These are phyloP conservation scores for Potentilla sterilis DNA, from an alignment of 306 rosid species.

Conservation along the genomic window DNA sequence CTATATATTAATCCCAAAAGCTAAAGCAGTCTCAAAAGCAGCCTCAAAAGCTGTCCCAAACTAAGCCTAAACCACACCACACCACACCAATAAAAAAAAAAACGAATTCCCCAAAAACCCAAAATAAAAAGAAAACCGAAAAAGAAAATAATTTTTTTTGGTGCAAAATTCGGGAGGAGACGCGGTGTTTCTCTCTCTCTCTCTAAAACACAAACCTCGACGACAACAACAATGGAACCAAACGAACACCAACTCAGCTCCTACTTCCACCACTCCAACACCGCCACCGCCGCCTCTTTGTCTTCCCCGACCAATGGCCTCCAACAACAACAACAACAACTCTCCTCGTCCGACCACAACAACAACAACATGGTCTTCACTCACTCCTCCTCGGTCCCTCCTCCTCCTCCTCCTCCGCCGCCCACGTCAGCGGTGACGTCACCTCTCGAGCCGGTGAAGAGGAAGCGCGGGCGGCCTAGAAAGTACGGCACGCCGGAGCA, in stretches of 20 bases:
- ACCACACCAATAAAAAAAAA: background rate
- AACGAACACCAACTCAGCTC: slow-evolving; percentile 84
- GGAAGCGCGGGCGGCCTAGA: slow-evolving; percentile 90
- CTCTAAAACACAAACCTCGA: slow-evolving; percentile 26
- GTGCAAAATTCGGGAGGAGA: slow-evolving; percentile 36
- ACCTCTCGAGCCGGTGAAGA: slow-evolving; percentile 57
- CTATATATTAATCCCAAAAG: too few species aligned
- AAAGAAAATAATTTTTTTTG: background rate
- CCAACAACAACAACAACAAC: slow-evolving; percentile 14
- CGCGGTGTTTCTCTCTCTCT: slow-evolving; percentile 34
- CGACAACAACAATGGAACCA: slow-evolving; percentile 56
- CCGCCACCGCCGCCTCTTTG: slow-evolving; percentile 15
- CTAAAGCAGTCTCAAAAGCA: too few species aligned
- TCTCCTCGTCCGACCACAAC: background rate
- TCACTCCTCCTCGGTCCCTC: slow-evolving; percentile 46
- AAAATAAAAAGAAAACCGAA: slow-evolving; percentile 15
- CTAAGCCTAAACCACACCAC: background rate
- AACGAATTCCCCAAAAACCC: background rate
- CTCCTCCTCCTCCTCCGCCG: slow-evolving; percentile 6
- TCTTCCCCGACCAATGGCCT: slow-evolving; percentile 67
- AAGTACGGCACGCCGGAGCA: slow-evolving; percentile 86
- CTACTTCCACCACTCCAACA: slow-evolving; percentile 46
- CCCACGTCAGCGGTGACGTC: slow-evolving; percentile 62
- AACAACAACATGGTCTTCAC: slow-evolving; percentile 45
- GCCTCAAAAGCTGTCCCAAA: too few species aligned